These are phyloP conservation scores for Podila verticillata DNA, from an alignment of 192 early-diverging fungal genomes.

Conservation along the genomic window DNA sequence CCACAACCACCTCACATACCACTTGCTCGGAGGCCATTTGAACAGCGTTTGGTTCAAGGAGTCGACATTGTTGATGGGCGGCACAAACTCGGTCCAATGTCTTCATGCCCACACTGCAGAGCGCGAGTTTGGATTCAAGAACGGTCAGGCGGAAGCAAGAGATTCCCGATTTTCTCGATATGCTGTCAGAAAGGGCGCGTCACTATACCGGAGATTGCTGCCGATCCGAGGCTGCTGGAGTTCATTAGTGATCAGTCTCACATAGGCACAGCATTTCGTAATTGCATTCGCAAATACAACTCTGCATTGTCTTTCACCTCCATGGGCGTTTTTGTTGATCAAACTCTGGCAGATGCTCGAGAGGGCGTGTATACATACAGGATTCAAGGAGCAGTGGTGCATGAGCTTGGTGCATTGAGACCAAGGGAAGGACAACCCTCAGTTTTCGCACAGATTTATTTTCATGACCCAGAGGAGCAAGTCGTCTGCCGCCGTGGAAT, in stretches of 20 bases:
- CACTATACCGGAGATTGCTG: background rate
- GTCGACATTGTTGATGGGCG: too few relatives aligned
- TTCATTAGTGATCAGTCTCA: background rate
- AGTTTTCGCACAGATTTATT: slow-evolving; percentile 12
- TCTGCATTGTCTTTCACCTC: slow-evolving; percentile 38
- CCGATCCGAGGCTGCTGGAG: background rate
- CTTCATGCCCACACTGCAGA: too few relatives aligned
- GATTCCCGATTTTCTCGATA: slow-evolving; percentile 7
- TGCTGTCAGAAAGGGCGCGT: slow-evolving; percentile 10
- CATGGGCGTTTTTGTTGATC: slow-evolving; percentile 16
- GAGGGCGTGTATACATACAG: slow-evolving; percentile 19
- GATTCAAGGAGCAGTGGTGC: slow-evolving; percentile 25
- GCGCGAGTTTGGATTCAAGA: background rate
- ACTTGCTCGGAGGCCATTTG: too few relatives aligned
- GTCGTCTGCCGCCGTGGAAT: background rate
- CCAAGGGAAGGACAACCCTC: background rate
- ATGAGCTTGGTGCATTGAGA: slow-evolving; percentile 13
- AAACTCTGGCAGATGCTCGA: slow-evolving; percentile 2
- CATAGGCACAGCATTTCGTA: background rate
- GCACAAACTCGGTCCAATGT: too few relatives aligned
- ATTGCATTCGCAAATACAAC: slow-evolving; percentile 33
- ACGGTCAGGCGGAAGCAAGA: background rate
- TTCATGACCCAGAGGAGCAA: slow-evolving; percentile 8
- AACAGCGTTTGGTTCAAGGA: too few relatives aligned
- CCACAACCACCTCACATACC: too few relatives aligned